Evolutionary conservation across 1,284 basidiomycete species (phyloP).

Genomic region (Mycosarcoma mackinlayi): DNA sequence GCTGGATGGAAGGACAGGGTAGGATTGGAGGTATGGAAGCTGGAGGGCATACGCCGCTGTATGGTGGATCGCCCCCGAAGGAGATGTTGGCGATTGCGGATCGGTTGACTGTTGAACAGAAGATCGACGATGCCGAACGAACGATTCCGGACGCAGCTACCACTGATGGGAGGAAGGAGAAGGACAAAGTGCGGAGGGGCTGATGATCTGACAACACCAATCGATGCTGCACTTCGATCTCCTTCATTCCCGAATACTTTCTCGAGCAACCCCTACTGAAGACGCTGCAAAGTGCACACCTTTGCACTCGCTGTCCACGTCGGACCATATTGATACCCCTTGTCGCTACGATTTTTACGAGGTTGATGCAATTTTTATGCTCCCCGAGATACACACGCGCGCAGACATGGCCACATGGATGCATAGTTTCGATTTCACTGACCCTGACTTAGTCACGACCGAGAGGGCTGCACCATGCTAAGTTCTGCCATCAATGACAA

Average conservation of each 20-base stretch:
- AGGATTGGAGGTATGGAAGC: background rate
- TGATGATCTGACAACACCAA: background rate
- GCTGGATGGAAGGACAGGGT: slow-evolving; percentile 23
- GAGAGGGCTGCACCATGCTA: no score
- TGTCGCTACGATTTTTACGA: no score
- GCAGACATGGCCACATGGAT: no score
- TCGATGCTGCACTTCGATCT: no score
- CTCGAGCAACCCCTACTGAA: no score
- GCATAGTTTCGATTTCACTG: background rate
- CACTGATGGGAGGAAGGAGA: background rate
- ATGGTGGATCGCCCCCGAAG: background rate
- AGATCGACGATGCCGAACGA: slow-evolving; percentile 19
- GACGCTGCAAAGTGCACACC: no score
- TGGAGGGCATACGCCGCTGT: background rate
- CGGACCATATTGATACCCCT: no score
- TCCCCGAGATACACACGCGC: background rate
- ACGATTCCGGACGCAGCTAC: slow-evolving; percentile 3
- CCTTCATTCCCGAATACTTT: no score
- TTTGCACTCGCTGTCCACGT: no score
- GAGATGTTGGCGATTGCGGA: slow-evolving; percentile 12
- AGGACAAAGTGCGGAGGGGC: background rate
- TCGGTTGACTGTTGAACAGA: background rate
- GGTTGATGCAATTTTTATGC: background rate
- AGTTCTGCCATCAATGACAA: background rate
- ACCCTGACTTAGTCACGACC: no score